A percentile compares a stretch with the other conserved stretches of the same genome.
phyloP scores from a whole-genome alignment of 1,284 basidiomycete species.

The Heterobasidion occidentale region DNA sequence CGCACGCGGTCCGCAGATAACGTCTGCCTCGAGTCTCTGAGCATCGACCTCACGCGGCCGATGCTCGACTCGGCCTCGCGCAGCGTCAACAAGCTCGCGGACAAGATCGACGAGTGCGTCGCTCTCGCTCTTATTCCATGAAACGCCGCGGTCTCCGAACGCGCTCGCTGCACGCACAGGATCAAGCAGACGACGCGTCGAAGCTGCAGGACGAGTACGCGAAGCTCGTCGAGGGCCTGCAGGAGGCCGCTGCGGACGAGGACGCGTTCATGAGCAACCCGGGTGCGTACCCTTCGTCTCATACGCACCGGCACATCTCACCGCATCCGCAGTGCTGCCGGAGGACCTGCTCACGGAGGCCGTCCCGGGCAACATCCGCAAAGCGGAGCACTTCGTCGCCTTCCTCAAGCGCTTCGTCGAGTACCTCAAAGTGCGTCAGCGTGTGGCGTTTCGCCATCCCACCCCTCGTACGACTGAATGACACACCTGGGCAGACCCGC shows the following conservation, averaged over 20 bases:
- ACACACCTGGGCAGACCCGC: slow-evolving; percentile 57
- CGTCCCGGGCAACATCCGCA: slow-evolving; percentile 95
- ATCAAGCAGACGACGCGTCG: slow-evolving; percentile 92
- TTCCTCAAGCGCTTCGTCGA: slow-evolving; percentile 98
- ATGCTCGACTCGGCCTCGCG: slow-evolving; percentile 95
- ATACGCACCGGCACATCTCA: not conserved
- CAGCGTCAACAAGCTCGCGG: slow-evolving; percentile 82
- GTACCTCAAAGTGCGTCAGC: slow-evolving; percentile 82
- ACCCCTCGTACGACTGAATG: slow-evolving; percentile 2
- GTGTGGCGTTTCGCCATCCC: not conserved
- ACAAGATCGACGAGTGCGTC: slow-evolving; percentile 91
- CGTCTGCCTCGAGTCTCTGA: slow-evolving; percentile 97
- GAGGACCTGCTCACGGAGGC: slow-evolving; percentile 95
- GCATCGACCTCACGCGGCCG: slow-evolving; percentile 96
- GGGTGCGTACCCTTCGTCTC: slow-evolving; percentile 31
- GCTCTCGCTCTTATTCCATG: not conserved
- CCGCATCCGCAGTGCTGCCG: slow-evolving; percentile 62
- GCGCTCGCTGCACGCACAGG: slow-evolving; percentile 31
- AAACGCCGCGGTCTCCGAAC: not conserved
- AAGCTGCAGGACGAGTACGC: slow-evolving; percentile 97
- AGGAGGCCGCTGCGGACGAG: slow-evolving; percentile 66
- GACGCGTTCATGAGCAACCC: slow-evolving; percentile 91
- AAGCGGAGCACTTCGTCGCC: slow-evolving; percentile 98
- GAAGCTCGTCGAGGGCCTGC: slow-evolving; percentile 93
- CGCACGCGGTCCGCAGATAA: slow-evolving; percentile 56